Conservation (phyloP, 768 basidiomycete genomes). For the Mycena alexandri region DNA sequence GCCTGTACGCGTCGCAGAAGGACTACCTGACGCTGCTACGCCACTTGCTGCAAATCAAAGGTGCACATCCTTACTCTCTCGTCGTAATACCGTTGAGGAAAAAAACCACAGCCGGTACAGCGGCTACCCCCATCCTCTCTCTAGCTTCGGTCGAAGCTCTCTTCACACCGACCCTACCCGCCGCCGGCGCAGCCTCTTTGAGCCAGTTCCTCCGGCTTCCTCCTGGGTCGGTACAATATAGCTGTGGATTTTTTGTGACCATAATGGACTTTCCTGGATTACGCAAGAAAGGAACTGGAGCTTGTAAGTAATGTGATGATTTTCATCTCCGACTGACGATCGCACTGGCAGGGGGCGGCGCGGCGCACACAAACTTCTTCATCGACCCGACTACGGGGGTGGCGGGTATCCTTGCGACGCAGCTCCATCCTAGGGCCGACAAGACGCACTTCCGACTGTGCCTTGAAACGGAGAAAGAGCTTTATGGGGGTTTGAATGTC, state of each 20-base stretch:
- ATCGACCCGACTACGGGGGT: constrained; percentile 25
- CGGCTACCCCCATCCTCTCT: constrained; percentile 21
- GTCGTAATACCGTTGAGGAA: too few species aligned
- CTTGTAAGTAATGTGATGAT: constrained; percentile 17
- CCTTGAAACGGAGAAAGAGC: constrained; percentile 10
- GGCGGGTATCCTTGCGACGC: constrained; percentile 24
- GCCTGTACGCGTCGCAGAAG: constrained; percentile 39
- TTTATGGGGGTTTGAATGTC: constrained; percentile 10
- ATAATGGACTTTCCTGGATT: constrained; percentile 17
- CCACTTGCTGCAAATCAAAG: constrained; percentile 30
- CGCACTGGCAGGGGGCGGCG: constrained; percentile 30
- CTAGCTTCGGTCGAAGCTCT: constrained; percentile 15
- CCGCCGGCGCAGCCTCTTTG: neutral
- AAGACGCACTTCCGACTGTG: neutral
- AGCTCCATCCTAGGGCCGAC: constrained; percentile 11
- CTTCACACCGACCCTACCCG: constrained; percentile 15
- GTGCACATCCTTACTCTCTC: neutral
- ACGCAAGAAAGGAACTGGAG: constrained; percentile 16
- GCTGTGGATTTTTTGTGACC: constrained; percentile 5
- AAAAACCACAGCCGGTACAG: constrained; percentile 13
- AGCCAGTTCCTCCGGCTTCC: neutral
- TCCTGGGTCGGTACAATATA: constrained; percentile 10
- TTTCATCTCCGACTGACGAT: too few species aligned
- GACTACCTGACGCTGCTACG: constrained; percentile 41
- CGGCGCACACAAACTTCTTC: constrained; percentile 24